Percentiles rank a stretch among this genome's conserved stretches.
These are phyloP conservation scores for Saccharum officinarum DNA, from an alignment of 176 grass and related monocot species.

Conservation along the genomic window DNA sequence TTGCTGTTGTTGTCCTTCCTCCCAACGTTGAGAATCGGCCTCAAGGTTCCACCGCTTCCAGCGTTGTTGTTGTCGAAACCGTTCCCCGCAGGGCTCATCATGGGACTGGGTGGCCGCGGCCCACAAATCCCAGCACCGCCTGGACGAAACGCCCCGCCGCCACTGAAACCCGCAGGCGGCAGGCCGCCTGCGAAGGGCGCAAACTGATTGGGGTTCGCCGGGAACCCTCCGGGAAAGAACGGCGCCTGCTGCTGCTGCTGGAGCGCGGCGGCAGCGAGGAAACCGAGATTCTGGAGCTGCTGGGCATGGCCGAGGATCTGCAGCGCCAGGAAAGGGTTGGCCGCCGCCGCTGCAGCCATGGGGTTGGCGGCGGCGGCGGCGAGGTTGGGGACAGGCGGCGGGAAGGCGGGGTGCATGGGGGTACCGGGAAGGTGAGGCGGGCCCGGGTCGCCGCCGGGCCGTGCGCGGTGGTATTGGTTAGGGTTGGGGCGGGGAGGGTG, in stretches of 20 bases:
- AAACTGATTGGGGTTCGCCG: constrained; percentile 46
- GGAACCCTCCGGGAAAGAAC: constrained; percentile 45
- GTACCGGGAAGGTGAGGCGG: constrained; percentile 16
- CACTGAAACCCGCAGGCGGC: constrained; percentile 13
- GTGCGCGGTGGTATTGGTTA: constrained; percentile 16
- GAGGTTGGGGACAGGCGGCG: constrained; percentile 36
- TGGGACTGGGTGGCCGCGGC: constrained; percentile 13
- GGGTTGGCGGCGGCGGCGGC: constrained; percentile 42
- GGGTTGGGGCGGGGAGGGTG: constrained; percentile 48
- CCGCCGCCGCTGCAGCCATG: constrained; percentile 43
- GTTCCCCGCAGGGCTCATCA: constrained; percentile 24
- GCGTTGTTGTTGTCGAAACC: neutral
- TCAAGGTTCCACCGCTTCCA: neutral
- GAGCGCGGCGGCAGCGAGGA: constrained; percentile 42
- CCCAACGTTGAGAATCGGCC: neutral
- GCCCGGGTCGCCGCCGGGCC: constrained; percentile 36
- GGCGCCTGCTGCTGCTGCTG: constrained; percentile 30
- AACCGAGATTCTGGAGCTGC: constrained; percentile 56
- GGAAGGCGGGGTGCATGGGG: constrained; percentile 35
- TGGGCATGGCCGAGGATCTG: constrained; percentile 57
- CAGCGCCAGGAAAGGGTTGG: constrained; percentile 53
- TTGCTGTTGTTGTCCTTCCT: neutral
- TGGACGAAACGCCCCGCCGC: constrained; percentile 30
- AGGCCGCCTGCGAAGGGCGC: neutral
- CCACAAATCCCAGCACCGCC: constrained; percentile 19